Conservation (phyloP, 306 rosid genomes). For the Mucuna pruriens region DNA sequence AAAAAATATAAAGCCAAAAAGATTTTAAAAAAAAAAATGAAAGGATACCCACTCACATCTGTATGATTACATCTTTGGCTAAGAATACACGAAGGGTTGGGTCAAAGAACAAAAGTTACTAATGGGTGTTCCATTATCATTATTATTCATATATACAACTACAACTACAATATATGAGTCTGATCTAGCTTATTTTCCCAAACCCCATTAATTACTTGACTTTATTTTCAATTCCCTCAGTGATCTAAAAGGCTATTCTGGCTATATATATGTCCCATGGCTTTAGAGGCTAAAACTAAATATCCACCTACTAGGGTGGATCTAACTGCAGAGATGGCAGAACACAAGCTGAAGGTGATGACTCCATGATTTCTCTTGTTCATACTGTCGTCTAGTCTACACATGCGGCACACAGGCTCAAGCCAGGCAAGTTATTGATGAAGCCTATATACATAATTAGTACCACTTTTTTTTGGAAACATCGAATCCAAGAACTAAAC, state of each 20-base stretch:
- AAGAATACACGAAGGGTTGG: conserved; percentile 38
- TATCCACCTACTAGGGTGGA: conserved; percentile 40
- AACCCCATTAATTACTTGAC: conserved; percentile 31
- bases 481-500: not conserved
- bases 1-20: not conserved
- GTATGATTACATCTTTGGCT: conserved; percentile 53
- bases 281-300: conserved; percentile 16
- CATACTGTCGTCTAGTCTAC: conserved; percentile 7
- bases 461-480: not conserved
- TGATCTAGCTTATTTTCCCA: conserved; percentile 28
- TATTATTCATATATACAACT: conserved; percentile 22
- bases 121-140: conserved; percentile 41
- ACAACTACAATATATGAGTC: not conserved
- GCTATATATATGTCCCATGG: conserved; percentile 22
- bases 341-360: conserved; percentile 31
- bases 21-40: not conserved
- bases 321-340: conserved; percentile 37
- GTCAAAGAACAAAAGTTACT: conserved; percentile 45
- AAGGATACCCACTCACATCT: conserved; percentile 31
- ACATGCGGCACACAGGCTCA: conserved; percentile 64
- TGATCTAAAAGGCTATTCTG: conserved; percentile 18
- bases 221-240: conserved; percentile 3
- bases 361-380: conserved; percentile 34
- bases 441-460: conserved; percentile 25
- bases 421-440: conserved; percentile 60